These are phyloP conservation scores for Fusarium nisikadoi DNA, from an alignment of 2,329 filamentous ascomycete species.

Conservation along the genomic window DNA sequence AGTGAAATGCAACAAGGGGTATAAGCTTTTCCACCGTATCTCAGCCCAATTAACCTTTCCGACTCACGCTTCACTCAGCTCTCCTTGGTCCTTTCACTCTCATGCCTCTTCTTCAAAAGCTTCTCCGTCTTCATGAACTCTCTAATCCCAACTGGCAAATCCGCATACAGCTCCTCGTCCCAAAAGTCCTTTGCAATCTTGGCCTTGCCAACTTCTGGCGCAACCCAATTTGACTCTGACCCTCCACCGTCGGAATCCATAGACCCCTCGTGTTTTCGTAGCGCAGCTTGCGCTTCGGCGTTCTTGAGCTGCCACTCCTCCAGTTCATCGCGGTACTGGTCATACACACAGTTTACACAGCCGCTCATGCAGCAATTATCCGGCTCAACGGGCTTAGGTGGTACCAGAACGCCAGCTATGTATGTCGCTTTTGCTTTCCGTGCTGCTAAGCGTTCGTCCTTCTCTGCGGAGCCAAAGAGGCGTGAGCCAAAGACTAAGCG, in stretches of 20 bases:
- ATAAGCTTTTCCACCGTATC: conserved; percentile 24
- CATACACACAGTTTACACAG: conserved; percentile 98
- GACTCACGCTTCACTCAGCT: conserved; percentile 41
- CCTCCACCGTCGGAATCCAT: conserved; percentile 87
- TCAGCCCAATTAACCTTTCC: not conserved
- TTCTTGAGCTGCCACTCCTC: conserved; percentile 83
- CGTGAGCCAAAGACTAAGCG: conserved; percentile 85
- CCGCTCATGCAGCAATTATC: conserved; percentile 99
- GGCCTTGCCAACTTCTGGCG: conserved; percentile 46
- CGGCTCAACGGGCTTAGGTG: conserved; percentile 86
- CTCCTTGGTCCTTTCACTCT: conserved; percentile 62
- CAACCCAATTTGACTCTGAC: conserved; percentile 73
- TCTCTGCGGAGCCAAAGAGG: conserved; percentile 77
- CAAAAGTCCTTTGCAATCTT: conserved; percentile 63
- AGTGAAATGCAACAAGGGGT: conserved; percentile 27
- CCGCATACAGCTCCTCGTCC: conserved; percentile 77
- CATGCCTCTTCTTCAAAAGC: conserved; percentile 80
- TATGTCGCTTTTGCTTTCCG: conserved; percentile 68
- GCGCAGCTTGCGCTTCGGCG: conserved; percentile 68
- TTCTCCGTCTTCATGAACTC: conserved; percentile 99
- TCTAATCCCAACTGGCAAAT: conserved; percentile 89
- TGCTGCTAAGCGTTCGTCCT: conserved; percentile 68
- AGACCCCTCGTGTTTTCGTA: conserved; percentile 59
- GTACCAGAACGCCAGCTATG: conserved; percentile 83
- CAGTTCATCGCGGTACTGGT: conserved; percentile 88